Conservation (phyloP, 768 basidiomycete species). For the Leccinum obscurum region DNA sequence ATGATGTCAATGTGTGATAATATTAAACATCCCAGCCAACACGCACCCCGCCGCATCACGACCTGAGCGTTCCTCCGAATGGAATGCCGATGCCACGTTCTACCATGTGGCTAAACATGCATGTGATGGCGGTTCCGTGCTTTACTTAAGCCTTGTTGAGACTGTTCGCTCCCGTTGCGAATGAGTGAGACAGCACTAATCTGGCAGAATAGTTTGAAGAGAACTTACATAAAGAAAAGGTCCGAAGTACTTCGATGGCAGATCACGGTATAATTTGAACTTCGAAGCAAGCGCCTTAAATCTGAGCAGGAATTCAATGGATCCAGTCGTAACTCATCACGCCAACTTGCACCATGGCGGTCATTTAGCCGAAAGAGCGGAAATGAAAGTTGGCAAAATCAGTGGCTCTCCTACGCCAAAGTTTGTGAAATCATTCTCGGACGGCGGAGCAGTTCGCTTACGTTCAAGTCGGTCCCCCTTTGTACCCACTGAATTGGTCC, state of each 20-base stretch:
- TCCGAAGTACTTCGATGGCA: not conserved
- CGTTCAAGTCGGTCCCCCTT: not conserved
- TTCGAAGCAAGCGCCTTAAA: not conserved
- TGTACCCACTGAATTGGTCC: not conserved
- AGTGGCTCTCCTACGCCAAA: not conserved
- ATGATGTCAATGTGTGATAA: not conserved
- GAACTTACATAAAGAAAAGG: not conserved
- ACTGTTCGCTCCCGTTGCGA: not conserved
- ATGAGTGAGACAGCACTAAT: not conserved
- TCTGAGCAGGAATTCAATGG: not conserved
- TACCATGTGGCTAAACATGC: not conserved
- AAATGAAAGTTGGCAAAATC: conserved; percentile 3
- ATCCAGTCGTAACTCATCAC: not conserved
- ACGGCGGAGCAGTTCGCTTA: not conserved
- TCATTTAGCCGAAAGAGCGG: not conserved
- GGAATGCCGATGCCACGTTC: not conserved
- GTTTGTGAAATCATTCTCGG: not conserved
- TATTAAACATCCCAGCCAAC: not conserved
- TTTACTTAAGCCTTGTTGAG: no score
- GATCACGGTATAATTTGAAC: not conserved
- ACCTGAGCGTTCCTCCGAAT: not conserved
- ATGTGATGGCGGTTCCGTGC: not conserved
- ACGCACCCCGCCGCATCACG: conserved; percentile 2
- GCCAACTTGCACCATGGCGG: not conserved
- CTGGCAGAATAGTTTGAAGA: not conserved